These are phyloP conservation scores for Populus tremula DNA, from an alignment of 345 rosid species.

Conservation along the genomic window DNA sequence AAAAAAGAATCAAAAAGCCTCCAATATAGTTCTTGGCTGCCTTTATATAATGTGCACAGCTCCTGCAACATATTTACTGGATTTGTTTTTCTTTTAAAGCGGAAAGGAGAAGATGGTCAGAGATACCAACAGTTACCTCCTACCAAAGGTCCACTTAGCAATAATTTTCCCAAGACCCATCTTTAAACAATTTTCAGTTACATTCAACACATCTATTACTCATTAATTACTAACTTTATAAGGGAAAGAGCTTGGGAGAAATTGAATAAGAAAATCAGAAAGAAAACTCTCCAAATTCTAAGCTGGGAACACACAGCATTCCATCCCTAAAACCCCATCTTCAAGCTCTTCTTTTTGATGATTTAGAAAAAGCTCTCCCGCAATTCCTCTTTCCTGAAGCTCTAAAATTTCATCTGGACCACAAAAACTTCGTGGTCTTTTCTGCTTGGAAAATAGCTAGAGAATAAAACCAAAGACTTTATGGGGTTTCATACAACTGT, in stretches of 20 bases:
- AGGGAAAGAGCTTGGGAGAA: neutral
- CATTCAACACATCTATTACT: conserved; percentile 7
- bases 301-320: conserved; percentile 5
- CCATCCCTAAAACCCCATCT: conserved; percentile 1
- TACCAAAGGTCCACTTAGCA: conserved; percentile 27
- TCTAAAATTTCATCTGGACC: conserved; percentile 19
- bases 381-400: conserved; percentile 18
- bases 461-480: conserved; percentile 24
- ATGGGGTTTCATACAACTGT: conserved; percentile 1
- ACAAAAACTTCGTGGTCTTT: conserved; percentile 16
- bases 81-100: neutral
- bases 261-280: neutral
- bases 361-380: neutral
- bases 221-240: conserved; percentile 10
- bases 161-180: conserved; percentile 35
- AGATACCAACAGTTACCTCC: conserved; percentile 20
- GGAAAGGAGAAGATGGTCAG: conserved; percentile 9
- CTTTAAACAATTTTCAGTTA: conserved; percentile 18
- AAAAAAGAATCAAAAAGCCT: conserved; percentile 17
- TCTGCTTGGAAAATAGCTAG: conserved; percentile 3
- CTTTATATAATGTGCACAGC: conserved; percentile 10
- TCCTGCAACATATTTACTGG: conserved; percentile 10
- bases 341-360: conserved; percentile 12
- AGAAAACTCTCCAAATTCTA: conserved; percentile 1
- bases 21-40: conserved; percentile 11